Base-by-base conservation (phyloP, 306 rosid species). In the Nissolia schottii region DNA sequence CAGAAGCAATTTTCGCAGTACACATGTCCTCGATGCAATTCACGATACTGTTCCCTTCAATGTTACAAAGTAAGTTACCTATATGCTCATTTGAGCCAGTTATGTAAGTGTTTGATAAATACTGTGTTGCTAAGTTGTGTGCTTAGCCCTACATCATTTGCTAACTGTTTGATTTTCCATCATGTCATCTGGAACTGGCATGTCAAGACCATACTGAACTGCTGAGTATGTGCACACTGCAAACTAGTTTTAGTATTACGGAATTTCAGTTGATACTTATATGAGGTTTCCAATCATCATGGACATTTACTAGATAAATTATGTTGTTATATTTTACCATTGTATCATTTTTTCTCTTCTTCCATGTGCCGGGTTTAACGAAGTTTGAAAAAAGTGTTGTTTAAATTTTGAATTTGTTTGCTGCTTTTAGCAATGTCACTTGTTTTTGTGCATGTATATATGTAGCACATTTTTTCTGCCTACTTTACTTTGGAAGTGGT, bases 11-110 rank as follows among this genome's bases (percentile, higher is more conserved):
- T 94, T 74, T 94, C 96, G 18, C 92, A 89, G 27, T 94, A 91
- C 76, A 89, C 98, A 4, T 94, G 97, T 63, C 98, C 98, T 71
- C 92, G 96, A 13, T 94, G 98, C 83, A 94, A 91, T 83, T 89
- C 95, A 0, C 87, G 93, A 7, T 94, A 89, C 78, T 91, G 96
- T 46, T 94, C 97, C 32, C 89, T 91, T 60, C 96, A 66, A 16
- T 94, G 97, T 78, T 91, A 91, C 82, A 91, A 94, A 86, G 96
- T 94, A 82, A 71, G 73, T 15, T 46, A 6, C 50, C 16, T 18
- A 2, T 40, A 8, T 55, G 11, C 50, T 20, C 3, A 43, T 73
- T 77, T 77, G 28, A 54, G 24, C 12, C 70, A 15, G 67, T 57
- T 73, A 7, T 4, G 23, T 46, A 16, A 45, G 10, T 20, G 6